phyloP scores from a whole-genome alignment of 164 flowering plant species.

The Warburgia ugandensis region DNA sequence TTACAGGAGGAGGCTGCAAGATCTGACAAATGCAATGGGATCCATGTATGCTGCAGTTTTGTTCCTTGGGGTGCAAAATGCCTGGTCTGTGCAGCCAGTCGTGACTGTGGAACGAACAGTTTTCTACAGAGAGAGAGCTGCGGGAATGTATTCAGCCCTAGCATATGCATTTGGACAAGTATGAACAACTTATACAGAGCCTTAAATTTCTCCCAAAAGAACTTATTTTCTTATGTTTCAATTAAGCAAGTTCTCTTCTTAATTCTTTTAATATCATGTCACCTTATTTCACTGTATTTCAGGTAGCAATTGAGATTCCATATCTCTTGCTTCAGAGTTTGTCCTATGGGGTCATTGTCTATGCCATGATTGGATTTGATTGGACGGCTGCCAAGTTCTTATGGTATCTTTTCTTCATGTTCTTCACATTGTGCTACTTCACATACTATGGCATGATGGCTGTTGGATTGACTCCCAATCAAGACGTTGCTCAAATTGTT shows the following conservation, averaged over 20 bases:
- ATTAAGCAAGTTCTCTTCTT: too few relatives aligned
- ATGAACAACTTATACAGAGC: too few relatives aligned
- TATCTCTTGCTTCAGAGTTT: slow-evolving; percentile 1
- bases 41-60: slow-evolving; percentile 66
- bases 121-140: slow-evolving; percentile 74
- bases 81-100: slow-evolving; percentile 67
- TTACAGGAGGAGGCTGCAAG: slow-evolving; percentile 72
- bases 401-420: slow-evolving; percentile 7
- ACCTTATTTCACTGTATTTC: not conserved
- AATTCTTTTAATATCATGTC: not conserved
- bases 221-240: too few relatives aligned
- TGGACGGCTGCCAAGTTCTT: slow-evolving; percentile 9
- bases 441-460: slow-evolving; percentile 13
- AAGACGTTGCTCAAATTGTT: slow-evolving; percentile 2
- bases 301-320: slow-evolving; percentile 13
- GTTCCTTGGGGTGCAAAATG: slow-evolving; percentile 62
- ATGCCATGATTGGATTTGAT: slow-evolving; percentile 11
- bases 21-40: slow-evolving; percentile 83
- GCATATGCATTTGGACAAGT: slow-evolving; percentile 89
- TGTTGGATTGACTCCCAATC: slow-evolving; percentile 7
- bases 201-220: too few relatives aligned
- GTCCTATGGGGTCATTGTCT: slow-evolving; percentile 5
- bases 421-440: slow-evolving; percentile 4
- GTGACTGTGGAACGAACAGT: slow-evolving; percentile 72
- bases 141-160: slow-evolving; percentile 83